A percentile compares a stretch with the other conserved stretches of the same genome.
Evolutionary conservation across 2,329 filamentous ascomycete genomes (phyloP).

Genomic region (Trichoderma guizhouense): DNA sequence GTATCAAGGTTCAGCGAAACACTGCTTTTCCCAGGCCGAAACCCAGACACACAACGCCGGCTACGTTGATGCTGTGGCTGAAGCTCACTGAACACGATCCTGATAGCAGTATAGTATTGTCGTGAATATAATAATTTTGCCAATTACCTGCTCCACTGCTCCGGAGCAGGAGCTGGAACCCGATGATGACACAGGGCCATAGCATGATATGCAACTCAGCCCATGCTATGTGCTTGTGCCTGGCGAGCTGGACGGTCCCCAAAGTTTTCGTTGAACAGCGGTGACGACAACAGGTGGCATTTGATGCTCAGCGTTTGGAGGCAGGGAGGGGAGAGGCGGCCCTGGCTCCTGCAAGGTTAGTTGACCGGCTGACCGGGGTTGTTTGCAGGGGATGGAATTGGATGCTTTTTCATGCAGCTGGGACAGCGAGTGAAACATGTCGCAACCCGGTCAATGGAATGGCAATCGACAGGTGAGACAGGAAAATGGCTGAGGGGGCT

Average conservation of each 20-base stretch:
- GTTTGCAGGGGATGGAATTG: slow-evolving; percentile 14
- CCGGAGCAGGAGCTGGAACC: background rate
- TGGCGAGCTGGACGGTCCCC: background rate
- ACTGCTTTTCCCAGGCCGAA: background rate
- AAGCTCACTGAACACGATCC: background rate
- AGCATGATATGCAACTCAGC: background rate
- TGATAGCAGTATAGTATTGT: background rate
- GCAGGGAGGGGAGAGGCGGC: slow-evolving; percentile 12
- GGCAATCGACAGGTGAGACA: slow-evolving; percentile 1
- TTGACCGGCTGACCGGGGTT: slow-evolving; percentile 12
- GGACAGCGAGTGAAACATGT: slow-evolving; percentile 14
- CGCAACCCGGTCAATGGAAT: slow-evolving; percentile 4
- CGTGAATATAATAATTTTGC: background rate
- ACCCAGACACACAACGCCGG: background rate
- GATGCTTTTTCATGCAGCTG: slow-evolving; percentile 14
- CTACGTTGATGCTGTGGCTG: background rate
- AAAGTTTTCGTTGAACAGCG: background rate
- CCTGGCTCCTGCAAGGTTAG: slow-evolving; percentile 12
- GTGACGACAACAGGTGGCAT: background rate
- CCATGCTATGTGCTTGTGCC: slow-evolving; percentile 6
- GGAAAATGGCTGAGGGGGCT: background rate
- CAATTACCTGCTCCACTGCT: background rate
- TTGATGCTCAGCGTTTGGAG: background rate
- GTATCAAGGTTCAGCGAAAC: slow-evolving; percentile 3
- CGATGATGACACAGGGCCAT: background rate